Base-by-base conservation (phyloP, 371 early-diverging fungal species). In the Umbelopsis sp. region DNA sequence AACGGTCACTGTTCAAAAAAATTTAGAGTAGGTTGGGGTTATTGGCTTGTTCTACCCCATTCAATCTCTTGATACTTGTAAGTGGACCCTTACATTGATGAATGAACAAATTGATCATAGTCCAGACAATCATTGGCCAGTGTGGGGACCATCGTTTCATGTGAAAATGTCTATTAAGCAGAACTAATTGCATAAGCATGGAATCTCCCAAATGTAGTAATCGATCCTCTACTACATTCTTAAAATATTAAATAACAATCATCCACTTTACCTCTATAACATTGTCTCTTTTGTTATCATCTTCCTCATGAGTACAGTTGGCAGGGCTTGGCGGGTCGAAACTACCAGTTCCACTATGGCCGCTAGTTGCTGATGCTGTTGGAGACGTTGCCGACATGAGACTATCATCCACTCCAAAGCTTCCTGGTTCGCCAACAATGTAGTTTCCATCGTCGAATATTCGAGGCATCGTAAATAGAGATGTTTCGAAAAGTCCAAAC, bases 51-150 rank as follows among this genome's bases (percentile, higher is more conserved):
- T 32, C 16, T 57, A 35, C 57, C 57, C 57, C 57, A 57, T 18
- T 16, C 57, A 57, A 57, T 35, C 57, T 57, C 6, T 29, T 57
- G 57, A 57, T 51, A 14, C 20, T 51, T 41, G 41, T 41, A 7
- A 41, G 16, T n/a, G 57, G 57, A 57, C 57, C 57, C 57, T 57
- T 57, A 57, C 57, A 57, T 57, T 57, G 57, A 57, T 18, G 57
- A 35, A 57, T 57, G 25, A 18, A 57, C 57, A 57, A 57, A 57
- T 57, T 57, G 57, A 16, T 57, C 35, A 35, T 57, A 57, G 32
- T 57, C 57, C 16, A 57, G 57, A 57, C 35, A 57, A 57, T 57
- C 57, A 57, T 57, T 57, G 57, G 57, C 57, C 35, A 57, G 57
- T 35, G 35, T 57, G 57, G 57, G 57, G 57, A 57, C 57, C 57